Conservation (phyloP, 2,329 filamentous ascomycete species). For the Trichoderma sp. region DNA sequence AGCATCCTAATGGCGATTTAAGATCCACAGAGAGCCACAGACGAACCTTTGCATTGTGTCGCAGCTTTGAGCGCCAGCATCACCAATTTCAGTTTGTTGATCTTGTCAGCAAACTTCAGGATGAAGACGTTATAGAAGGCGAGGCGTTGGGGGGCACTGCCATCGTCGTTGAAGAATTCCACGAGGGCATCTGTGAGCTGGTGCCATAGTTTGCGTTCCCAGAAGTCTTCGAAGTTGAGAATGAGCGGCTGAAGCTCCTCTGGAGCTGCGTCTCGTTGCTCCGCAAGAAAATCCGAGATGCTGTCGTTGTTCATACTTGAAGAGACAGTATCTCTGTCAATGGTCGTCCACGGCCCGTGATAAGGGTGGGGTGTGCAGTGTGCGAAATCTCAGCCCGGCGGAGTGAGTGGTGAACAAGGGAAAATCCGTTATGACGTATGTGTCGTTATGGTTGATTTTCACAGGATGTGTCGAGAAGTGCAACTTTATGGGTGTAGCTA, state of each 20-base stretch:
- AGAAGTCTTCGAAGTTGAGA: conserved; percentile 91
- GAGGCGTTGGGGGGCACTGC: conserved; percentile 83
- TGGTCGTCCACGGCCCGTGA: conserved; percentile 1
- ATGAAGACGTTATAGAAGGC: conserved; percentile 93
- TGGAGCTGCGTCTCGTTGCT: conserved; percentile 85
- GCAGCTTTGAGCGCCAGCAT: conserved; percentile 86
- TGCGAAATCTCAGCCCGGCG: not conserved
- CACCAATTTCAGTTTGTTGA: conserved; percentile 98
- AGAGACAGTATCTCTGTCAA: not conserved
- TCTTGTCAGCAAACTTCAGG: conserved; percentile 94
- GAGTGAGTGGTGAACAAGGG: not conserved
- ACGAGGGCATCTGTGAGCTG: conserved; percentile 90
- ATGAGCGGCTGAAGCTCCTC: conserved; percentile 87
- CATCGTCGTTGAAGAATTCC: conserved; percentile 81
- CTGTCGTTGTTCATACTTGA: conserved; percentile 77
- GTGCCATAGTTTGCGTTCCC: conserved; percentile 99
- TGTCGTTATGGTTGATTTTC: not conserved
- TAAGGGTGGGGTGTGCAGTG: not conserved
- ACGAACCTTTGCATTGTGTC: conserved; percentile 75
- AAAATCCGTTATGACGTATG: not conserved
- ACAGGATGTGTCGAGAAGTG: not conserved
- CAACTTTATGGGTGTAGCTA: not conserved
- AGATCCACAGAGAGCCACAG: not conserved
- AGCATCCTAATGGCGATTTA: not conserved
- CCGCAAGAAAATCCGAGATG: conserved; percentile 88